A percentile compares a stretch with the other conserved stretches of the same genome.
Conservation (phyloP, 2,329 filamentous ascomycete genomes). For the Rugonectria rugulosa region DNA sequence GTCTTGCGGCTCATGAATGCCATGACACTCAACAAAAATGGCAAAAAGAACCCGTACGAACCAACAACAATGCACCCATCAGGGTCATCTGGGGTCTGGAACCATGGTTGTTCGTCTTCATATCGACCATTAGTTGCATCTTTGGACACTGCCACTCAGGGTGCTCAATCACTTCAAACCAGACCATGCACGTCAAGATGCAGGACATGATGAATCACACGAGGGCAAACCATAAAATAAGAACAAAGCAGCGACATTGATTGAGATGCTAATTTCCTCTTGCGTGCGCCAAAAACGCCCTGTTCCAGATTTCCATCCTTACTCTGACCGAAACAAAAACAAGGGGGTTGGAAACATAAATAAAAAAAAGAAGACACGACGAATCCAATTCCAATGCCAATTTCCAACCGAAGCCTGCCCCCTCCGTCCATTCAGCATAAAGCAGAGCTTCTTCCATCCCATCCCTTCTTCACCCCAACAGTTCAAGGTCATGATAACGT, state of each 20-base stretch:
- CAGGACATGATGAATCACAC: not conserved
- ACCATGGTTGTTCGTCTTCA: no score
- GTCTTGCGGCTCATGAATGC: no score
- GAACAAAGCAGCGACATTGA: not conserved
- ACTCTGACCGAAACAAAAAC: not conserved
- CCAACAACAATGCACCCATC: no score
- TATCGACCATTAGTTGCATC: no score
- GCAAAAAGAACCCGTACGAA: no score
- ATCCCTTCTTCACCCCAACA: not conserved
- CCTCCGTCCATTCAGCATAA: not conserved
- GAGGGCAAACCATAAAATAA: not conserved
- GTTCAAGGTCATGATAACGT: slow-evolving; percentile 10
- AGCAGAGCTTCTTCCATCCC: not conserved
- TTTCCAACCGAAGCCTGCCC: not conserved
- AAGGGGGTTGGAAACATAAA: no score
- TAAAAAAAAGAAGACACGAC: no score
- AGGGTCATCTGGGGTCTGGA: no score
- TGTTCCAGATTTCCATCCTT: not conserved
- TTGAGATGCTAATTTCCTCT: not conserved
- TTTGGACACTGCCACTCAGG: no score
- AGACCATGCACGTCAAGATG: no score
- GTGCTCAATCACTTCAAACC: no score
- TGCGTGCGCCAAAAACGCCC: not conserved
- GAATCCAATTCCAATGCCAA: not conserved
- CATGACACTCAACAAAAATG: no score